Evolutionary conservation across 2,329 filamentous ascomycete species (phyloP).

Genomic region (Chaetomiaceae sp.): DNA sequence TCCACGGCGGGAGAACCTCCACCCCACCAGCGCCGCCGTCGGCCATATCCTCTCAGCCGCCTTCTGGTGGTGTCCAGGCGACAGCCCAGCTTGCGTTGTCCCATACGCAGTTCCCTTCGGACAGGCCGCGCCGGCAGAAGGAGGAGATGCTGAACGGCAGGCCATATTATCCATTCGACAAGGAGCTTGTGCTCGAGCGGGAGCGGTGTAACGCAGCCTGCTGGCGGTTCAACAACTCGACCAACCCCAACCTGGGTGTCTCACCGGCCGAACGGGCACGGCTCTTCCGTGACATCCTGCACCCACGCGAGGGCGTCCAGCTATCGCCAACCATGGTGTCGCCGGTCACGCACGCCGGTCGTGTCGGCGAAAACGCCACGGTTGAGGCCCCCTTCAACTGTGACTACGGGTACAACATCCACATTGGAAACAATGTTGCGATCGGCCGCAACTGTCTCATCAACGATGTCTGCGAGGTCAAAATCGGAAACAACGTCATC

Average conservation of each 20-base stretch:
- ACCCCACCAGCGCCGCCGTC: constrained; percentile 40
- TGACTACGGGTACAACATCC: constrained; percentile 90
- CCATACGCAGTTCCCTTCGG: constrained; percentile 45
- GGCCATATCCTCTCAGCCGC: constrained; percentile 29
- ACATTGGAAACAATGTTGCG: constrained; percentile 77
- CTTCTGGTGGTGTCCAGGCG: constrained; percentile 46
- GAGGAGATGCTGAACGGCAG: constrained; percentile 83
- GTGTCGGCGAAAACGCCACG: constrained; percentile 67
- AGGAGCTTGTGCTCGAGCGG: constrained; percentile 76
- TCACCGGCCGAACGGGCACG: constrained; percentile 64
- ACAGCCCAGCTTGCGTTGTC: constrained; percentile 58
- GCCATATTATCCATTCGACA: constrained; percentile 74
- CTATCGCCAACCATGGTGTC: constrained; percentile 53
- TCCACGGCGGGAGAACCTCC: constrained; percentile 48
- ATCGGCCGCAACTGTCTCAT: constrained; percentile 82
- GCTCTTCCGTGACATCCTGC: constrained; percentile 67
- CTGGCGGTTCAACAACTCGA: constrained; percentile 81
- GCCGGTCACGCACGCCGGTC: constrained; percentile 52
- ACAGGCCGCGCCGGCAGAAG: constrained; percentile 61
- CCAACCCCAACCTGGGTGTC: constrained; percentile 68
- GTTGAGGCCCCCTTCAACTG: constrained; percentile 88
- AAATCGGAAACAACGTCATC: constrained; percentile 71
- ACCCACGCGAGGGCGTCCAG: constrained; percentile 54
- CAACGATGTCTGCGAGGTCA: constrained; percentile 78
- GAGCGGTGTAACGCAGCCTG: constrained; percentile 76